These are phyloP conservation scores for Jimgerdemannia lactiflua DNA, from an alignment of 192 early-diverging fungal species.

Conservation along the genomic window DNA sequence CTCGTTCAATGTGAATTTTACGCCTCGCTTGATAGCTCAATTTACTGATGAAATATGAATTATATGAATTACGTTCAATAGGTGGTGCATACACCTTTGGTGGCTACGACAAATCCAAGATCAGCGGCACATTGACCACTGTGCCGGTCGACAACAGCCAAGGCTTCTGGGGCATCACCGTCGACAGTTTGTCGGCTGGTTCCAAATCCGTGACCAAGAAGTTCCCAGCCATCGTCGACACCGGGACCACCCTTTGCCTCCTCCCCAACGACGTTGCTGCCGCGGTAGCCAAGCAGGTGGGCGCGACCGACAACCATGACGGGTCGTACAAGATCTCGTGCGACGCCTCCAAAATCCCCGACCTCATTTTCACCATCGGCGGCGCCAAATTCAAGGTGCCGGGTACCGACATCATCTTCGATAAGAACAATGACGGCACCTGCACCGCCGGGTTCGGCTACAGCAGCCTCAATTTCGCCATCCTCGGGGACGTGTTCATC, in stretches of 20 bases:
- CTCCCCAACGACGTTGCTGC: slow-evolving; percentile 17
- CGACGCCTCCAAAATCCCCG: slow-evolving; percentile 17
- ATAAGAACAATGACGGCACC: not conserved
- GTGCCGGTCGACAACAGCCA: slow-evolving; percentile 35
- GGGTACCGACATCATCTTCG: slow-evolving; percentile 33
- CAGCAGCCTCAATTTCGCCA: slow-evolving; percentile 27
- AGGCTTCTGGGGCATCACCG: slow-evolving; percentile 20
- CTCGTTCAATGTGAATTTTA: not conserved
- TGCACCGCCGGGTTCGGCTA: slow-evolving; percentile 39
- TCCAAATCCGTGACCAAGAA: not conserved
- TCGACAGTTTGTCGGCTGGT: slow-evolving; percentile 3
- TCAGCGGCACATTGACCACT: slow-evolving; percentile 40
- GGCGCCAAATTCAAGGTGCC: slow-evolving; percentile 34
- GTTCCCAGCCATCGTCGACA: slow-evolving; percentile 39
- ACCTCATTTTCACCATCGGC: slow-evolving; percentile 31
- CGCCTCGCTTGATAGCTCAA: not conserved
- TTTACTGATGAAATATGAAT: not conserved
- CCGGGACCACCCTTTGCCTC: slow-evolving; percentile 39
- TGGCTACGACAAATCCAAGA: slow-evolving; percentile 33
- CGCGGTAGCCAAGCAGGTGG: slow-evolving; percentile 14
- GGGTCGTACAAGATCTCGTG: slow-evolving; percentile 22
- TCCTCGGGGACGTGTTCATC: slow-evolving; percentile 46
- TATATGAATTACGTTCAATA: not conserved
- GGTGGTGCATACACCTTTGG: slow-evolving; percentile 47
- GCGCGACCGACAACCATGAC: slow-evolving; percentile 19